phyloP scores from a whole-genome alignment of 371 early-diverging fungal species.

The Zychaea mexicana region DNA sequence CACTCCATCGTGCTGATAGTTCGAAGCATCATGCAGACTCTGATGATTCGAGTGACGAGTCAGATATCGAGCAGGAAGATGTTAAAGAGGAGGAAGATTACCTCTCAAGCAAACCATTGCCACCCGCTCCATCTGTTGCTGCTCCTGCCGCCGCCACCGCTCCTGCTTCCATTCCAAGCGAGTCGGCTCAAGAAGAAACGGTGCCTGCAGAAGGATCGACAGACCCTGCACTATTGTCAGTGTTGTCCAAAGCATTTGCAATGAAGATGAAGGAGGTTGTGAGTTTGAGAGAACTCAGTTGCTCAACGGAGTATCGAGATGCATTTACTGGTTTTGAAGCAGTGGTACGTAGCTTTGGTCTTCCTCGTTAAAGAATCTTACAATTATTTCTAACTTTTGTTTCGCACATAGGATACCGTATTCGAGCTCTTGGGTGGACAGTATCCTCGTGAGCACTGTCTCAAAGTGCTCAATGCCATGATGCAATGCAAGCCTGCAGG shows the following conservation, averaged over 20 bases:
- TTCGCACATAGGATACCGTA: constrained; percentile 4
- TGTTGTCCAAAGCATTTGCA: constrained; percentile 16
- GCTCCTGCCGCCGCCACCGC: neutral
- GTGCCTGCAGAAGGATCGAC: constrained; percentile 4
- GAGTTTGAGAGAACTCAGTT: constrained; percentile 26
- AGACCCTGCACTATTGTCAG: constrained; percentile 17
- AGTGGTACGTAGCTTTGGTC: constrained; percentile 17
- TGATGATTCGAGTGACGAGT: constrained; percentile 14
- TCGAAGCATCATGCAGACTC: constrained; percentile 2
- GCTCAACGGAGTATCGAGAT: constrained; percentile 15
- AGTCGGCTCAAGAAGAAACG: constrained; percentile 1
- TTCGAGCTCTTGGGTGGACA: neutral
- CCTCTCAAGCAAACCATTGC: constrained; percentile 10
- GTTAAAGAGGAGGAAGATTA: neutral
- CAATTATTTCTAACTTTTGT: neutral
- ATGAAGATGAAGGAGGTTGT: constrained; percentile 14
- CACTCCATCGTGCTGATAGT: constrained; percentile 8
- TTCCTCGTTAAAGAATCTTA: neutral
- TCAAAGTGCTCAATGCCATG: constrained; percentile 20
- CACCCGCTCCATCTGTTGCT: constrained; percentile 3
- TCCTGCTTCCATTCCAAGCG: too few species aligned
- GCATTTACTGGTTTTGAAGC: constrained; percentile 29
- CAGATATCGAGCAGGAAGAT: constrained; percentile 1
- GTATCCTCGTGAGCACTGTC: constrained; percentile 10
- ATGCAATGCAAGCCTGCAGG: constrained; percentile 23